Base-by-base conservation (phyloP, 306 rosid species). In the Rosa multiflora region DNA sequence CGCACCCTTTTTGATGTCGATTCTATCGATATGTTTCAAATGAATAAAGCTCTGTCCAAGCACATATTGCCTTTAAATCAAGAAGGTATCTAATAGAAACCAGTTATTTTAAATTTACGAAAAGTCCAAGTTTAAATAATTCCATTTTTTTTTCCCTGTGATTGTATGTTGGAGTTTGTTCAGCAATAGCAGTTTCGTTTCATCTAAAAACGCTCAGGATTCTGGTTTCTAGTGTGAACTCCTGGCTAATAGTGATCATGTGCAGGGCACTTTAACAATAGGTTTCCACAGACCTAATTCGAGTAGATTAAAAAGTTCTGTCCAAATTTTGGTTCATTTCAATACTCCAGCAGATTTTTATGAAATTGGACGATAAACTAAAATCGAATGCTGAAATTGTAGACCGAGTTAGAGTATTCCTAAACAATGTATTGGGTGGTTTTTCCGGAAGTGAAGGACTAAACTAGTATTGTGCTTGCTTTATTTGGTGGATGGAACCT, bases 21-120 rank as follows among this genome's bases (percentile, higher is more conserved):
- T 44, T 73, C 47, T 32, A 81, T 81, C 51, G 68, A 85, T 78
- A 85, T 85, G 85, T 81, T 85, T 81, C 85, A 85, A 81, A 85
- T 85, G 88, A 85, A 68, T 72, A 85, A 81, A 69, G 85, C 80
- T 64, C 75, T 85, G 49, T 17, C 78, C 37, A 78, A 75, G 78
- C 88, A 85, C 74, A 85, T 85, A 43, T 78, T 71, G 67, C 88
- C 88, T 15, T 52, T 85, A 51, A 79, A 75, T 35, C 67, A 35
- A 1, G 77, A 79, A 70, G 69, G 75, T 76, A 79, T 62, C 67
- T 62, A 10, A 5, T 13, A 48, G 58, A 71, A 44, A 37, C 42
- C 8, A 3, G 11, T 32, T 11, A 1, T 44, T 71, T 23, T 48
- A 9, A n/a, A 15, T 44, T 12, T 9, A n/a, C 21, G 17, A 43